Conservation (phyloP, 208 protist species). For the Acanthamoeba castellanii region DNA sequence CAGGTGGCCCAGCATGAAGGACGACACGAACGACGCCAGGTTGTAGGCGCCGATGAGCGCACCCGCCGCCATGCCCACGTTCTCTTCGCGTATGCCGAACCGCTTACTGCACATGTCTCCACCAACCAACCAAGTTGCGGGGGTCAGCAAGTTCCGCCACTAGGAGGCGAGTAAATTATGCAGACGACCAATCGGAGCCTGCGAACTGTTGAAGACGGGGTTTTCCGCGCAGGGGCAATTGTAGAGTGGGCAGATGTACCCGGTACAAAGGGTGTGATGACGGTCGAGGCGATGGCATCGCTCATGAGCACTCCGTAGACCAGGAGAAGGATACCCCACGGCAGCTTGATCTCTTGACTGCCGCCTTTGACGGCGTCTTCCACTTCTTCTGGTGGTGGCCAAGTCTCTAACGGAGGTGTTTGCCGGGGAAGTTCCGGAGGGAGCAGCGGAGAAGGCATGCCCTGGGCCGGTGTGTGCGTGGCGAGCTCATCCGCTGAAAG, state of each 20-base stretch:
- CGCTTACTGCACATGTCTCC: not conserved
- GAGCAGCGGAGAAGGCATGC: not conserved
- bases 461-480: not conserved
- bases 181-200: no score
- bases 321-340: not conserved
- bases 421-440: not conserved
- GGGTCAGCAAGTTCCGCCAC: not conserved
- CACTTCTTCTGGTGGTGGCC: not conserved
- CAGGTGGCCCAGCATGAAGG: constrained; percentile 1
- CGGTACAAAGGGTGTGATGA: not conserved
- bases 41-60: not conserved
- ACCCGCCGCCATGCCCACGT: not conserved
- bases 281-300: not conserved
- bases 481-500: not conserved
- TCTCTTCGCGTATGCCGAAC: not conserved
- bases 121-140: not conserved
- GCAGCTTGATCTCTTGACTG: not conserved
- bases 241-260: no score
- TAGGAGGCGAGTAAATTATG: no score
- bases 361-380: not conserved
- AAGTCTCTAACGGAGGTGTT: no score
- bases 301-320: not conserved
- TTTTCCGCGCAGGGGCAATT: no score
- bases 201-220: no score
- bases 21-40: not conserved